Evolutionary conservation across 2,329 filamentous ascomycete species (phyloP).

Genomic region (Calonectria multiphialidica): DNA sequence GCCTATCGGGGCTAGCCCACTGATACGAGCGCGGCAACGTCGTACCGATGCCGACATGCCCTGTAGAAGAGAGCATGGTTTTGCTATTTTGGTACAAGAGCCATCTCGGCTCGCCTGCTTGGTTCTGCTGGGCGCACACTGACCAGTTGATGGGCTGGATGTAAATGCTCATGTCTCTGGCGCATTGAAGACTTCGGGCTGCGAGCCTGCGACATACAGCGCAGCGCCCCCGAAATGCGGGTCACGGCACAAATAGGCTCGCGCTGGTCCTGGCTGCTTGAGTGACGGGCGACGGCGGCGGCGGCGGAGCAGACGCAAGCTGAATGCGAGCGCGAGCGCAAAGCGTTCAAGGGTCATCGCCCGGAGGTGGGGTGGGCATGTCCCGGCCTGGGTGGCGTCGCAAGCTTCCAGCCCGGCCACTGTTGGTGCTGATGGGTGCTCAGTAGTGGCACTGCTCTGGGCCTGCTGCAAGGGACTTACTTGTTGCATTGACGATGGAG

Average conservation of each 20-base stretch:
- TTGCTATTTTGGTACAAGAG: constrained; percentile 14
- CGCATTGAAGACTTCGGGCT: background rate
- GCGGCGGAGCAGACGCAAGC: constrained; percentile 10
- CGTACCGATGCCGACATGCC: background rate
- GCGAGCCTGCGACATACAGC: background rate
- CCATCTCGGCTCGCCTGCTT: background rate
- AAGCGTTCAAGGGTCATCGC: constrained; percentile 2
- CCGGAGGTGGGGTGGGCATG: constrained; percentile 9
- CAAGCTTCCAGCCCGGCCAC: constrained; percentile 13
- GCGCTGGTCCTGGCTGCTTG: background rate
- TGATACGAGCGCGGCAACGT: constrained; percentile 15
- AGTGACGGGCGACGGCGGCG: background rate
- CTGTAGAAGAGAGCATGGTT: background rate
- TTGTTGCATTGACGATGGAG: background rate
- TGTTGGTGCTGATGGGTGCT: constrained; percentile 14
- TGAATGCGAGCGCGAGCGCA: constrained; percentile 12
- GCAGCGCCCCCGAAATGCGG: background rate
- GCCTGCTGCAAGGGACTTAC: background rate
- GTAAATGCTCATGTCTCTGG: background rate
- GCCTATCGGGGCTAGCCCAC: constrained; percentile 14
- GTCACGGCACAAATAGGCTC: background rate
- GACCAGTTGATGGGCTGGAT: background rate
- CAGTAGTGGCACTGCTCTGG: background rate
- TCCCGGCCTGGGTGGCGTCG: constrained; percentile 8
- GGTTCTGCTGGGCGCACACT: background rate